phyloP scores from a whole-genome alignment of 2,329 filamentous ascomycete genomes.

The Fusarium neocosmosporiellum region DNA sequence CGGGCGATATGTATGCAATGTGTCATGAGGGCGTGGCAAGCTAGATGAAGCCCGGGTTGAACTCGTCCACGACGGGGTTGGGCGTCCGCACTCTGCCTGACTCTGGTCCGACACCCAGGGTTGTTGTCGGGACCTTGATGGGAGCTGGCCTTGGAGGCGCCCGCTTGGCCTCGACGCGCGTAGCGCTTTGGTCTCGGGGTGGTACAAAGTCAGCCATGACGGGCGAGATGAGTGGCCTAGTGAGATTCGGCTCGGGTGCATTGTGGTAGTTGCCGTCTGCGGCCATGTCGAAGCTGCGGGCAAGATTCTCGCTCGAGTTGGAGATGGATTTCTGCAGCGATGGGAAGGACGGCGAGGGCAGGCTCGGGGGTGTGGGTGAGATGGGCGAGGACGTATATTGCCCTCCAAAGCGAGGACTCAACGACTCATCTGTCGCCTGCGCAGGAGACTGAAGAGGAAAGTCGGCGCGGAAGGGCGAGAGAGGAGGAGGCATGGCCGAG shows the following conservation, averaged over 20 bases:
- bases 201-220: constrained; percentile 45
- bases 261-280: constrained; percentile 18
- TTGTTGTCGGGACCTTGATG: constrained; percentile 44
- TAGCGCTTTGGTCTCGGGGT: constrained; percentile 28
- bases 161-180: constrained; percentile 46
- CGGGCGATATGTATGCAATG: constrained; percentile 9
- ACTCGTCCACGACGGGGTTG: constrained; percentile 38
- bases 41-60: constrained; percentile 42
- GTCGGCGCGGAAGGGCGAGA: constrained; percentile 42
- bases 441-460: constrained; percentile 22
- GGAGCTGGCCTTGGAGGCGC: constrained; percentile 48
- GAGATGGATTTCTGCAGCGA: constrained; percentile 51
- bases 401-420: constrained; percentile 26
- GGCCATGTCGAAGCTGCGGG: constrained; percentile 46
- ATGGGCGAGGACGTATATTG: constrained; percentile 44
- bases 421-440: constrained; percentile 6
- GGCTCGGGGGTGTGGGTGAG: constrained; percentile 45
- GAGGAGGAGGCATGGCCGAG: constrained; percentile 51
- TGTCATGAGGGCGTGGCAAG: constrained; percentile 22
- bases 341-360: constrained; percentile 52
- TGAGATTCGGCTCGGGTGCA: constrained; percentile 4
- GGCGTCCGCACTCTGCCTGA: constrained; percentile 27
- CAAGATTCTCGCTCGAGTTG: constrained; percentile 46
- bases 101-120: constrained; percentile 16
- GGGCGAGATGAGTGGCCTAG: constrained; percentile 46